These are phyloP conservation scores for Blastocystis sp. DNA, from an alignment of 352 stramenopile species.

Conservation along the genomic window DNA sequence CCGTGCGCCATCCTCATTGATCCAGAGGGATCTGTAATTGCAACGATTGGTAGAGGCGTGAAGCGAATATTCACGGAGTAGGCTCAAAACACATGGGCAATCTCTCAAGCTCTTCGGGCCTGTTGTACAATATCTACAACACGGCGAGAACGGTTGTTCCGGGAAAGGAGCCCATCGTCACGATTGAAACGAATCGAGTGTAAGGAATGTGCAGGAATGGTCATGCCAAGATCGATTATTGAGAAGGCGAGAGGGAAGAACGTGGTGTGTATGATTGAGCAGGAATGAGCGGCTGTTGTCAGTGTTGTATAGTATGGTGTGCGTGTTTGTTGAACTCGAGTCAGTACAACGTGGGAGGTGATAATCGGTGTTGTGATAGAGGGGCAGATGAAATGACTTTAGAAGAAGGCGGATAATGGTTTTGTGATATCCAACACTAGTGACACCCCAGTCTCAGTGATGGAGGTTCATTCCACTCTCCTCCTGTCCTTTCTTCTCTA, in stretches of 20 bases:
- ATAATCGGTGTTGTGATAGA: no score
- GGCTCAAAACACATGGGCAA: conserved; percentile 29
- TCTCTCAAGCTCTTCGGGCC: conserved; percentile 5
- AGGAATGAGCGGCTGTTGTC: no score
- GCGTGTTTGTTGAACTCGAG: conserved; percentile 63
- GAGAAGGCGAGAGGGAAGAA: conserved; percentile 46
- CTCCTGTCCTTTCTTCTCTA: no score
- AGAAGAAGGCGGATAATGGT: no score
- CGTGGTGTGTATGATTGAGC: conserved; percentile 43
- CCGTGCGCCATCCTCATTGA: conserved; percentile 52
- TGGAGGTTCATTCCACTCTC: no score
- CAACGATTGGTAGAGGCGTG: not conserved
- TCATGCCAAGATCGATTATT: not conserved
- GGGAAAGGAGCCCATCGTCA: conserved; percentile 20
- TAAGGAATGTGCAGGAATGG: not conserved
- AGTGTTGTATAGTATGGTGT: conserved; percentile 14
- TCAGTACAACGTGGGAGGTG: no score
- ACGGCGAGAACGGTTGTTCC: conserved; percentile 28
- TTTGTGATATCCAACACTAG: no score
- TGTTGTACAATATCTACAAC: conserved; percentile 50
- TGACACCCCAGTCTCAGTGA: no score
- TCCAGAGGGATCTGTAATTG: conserved; percentile 42
- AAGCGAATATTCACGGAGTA: not conserved
- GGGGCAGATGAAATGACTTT: no score
- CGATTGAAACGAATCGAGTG: conserved; percentile 54